These are phyloP conservation scores for Selaginella tamariscina DNA, from an alignment of 75 land plant species.

Conservation along the genomic window DNA sequence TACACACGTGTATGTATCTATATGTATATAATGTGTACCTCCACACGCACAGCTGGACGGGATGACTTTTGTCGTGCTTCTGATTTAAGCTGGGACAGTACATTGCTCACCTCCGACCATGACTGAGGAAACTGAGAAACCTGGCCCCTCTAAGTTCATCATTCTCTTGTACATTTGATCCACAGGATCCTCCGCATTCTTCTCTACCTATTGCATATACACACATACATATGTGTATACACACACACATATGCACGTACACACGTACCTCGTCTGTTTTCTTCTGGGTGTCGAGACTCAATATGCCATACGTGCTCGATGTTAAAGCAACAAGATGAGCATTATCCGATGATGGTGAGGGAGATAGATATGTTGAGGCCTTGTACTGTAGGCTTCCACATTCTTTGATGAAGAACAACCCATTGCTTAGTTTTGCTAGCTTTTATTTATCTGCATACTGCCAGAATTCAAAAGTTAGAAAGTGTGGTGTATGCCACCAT, in stretches of 20 bases:
- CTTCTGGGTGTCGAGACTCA: slow-evolving; percentile 6
- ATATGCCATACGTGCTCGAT: slow-evolving; percentile 18
- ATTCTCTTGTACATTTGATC: slow-evolving; percentile 13
- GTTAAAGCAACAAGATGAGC: slow-evolving; percentile 18
- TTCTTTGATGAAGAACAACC: background rate
- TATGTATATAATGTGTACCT: no score
- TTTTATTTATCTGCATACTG: background rate
- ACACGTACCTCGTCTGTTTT: background rate
- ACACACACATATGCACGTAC: no score
- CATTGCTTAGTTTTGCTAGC: background rate
- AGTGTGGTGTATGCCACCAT: no score
- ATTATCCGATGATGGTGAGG: background rate
- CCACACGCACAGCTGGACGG: background rate
- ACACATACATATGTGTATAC: no score
- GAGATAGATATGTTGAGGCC: background rate
- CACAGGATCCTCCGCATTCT: slow-evolving; percentile 1
- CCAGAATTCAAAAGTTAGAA: no score
- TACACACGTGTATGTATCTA: no score
- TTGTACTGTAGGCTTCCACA: background rate
- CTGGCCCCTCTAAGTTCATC: slow-evolving; percentile 7
- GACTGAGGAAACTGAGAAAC: background rate
- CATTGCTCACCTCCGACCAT: slow-evolving; percentile 8
- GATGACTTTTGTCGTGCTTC: background rate
- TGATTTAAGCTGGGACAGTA: background rate
- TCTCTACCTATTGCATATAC: no score